These are phyloP conservation scores for Sanghuangporus weigelae DNA, from an alignment of 1,284 basidiomycete species.

Conservation along the genomic window DNA sequence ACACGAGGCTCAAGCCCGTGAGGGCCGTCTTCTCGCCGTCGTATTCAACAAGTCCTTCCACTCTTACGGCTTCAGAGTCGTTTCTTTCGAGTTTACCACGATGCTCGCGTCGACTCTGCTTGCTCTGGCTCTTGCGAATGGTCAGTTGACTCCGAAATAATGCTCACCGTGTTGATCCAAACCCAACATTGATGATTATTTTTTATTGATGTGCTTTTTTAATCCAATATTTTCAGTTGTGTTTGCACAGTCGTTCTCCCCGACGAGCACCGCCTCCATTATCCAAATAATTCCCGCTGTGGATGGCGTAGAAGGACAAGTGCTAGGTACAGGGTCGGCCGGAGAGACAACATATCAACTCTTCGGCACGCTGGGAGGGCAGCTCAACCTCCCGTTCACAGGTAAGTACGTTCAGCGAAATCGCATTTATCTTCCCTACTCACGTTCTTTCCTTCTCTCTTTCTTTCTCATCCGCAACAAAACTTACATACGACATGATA, in stretches of 20 bases:
- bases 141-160: background rate
- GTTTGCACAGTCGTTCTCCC: background rate
- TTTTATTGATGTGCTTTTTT: background rate
- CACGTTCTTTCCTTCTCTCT: background rate
- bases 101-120: background rate
- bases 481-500: background rate
- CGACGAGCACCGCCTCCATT: background rate
- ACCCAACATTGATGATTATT: background rate
- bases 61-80: background rate
- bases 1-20: too few relatives aligned
- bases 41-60: background rate
- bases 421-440: too few relatives aligned
- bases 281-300: background rate
- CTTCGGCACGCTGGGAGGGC: background rate
- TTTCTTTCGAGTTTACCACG: background rate
- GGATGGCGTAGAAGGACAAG: background rate
- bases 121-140: background rate
- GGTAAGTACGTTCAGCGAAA: background rate
- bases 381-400: background rate
- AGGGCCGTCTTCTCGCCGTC: too few relatives aligned
- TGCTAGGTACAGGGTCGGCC: background rate
- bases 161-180: background rate
- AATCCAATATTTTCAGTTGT: background rate
- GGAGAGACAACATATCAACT: background rate
- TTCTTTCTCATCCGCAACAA: background rate